Base-by-base conservation (phyloP, 768 basidiomycete species). In the Lactarius tabidus region DNA sequence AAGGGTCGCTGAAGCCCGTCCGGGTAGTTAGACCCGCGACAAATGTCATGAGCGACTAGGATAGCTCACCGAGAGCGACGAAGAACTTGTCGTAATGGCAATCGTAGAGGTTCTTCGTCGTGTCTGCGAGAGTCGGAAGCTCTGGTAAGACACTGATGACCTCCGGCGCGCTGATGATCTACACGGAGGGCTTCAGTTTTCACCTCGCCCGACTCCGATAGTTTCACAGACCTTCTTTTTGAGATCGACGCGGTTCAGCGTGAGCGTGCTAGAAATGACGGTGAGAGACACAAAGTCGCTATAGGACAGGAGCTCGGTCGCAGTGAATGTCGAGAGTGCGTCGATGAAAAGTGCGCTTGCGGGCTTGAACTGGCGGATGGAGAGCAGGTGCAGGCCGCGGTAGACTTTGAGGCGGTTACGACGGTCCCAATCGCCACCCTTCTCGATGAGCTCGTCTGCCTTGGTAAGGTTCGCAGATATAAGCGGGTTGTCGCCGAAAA, bases 391-490 rank as follows among this genome's bases (percentile, higher is more conserved):
- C 0, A 97, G 79, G 56, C 90, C 95, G 58, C 86, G 85, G 79
- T 98, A 99, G 48, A 98, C 96, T 77, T 99, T 99, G 71, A 98
- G 85, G 53, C 96, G 85, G 76, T 98, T 99, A 43, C 95, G 85
- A 60, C 96, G 82, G 75, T 99, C 96, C 96, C 96, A 99, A 77
- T 99, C 96, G 53, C 96, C 96, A 0, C 96, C 96, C 74, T 93
- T 85, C 71, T 98, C 95, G 60, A 97, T 90, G 51, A 97, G 80
- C 91, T 86, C 83, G 71, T 93, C 90, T 0, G 95, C 95, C 70
- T 88, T 87, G 33, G 84, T 79, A 54, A 98, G 84, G 70, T 92
- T 85, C 43, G 80, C 73, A 0, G 81, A 85, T 58, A 96, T 86
- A 67, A 95, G 78, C 4, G 82, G 75, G 38, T 88, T 84, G 72